These are phyloP conservation scores for Saccharomycopsis sp. DNA, from an alignment of 805 yeast genomes.

Conservation along the genomic window DNA sequence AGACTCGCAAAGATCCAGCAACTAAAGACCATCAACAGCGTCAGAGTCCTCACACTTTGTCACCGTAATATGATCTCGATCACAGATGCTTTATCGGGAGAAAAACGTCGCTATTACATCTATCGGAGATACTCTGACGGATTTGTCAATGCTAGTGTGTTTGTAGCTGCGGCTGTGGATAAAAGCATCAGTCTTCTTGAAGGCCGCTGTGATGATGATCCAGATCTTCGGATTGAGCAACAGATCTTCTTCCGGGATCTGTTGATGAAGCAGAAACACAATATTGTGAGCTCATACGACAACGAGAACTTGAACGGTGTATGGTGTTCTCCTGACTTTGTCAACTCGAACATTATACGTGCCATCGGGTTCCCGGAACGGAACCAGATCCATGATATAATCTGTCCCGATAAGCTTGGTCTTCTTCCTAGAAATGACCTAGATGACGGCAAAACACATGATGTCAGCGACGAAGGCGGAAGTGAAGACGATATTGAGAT, in stretches of 20 bases:
- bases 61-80: not conserved
- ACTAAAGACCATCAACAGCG: not conserved
- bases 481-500: not conserved
- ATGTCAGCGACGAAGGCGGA: not conserved
- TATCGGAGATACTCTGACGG: slow-evolving; percentile 3
- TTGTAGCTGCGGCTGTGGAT: slow-evolving; percentile 3
- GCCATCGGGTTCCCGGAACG: slow-evolving; percentile 1
- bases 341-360: not conserved
- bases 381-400: not conserved
- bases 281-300: not conserved
- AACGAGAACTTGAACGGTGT: not conserved
- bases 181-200: slow-evolving; percentile 1
- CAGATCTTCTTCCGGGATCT: slow-evolving; percentile 2
- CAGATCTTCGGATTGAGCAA: slow-evolving; percentile 5
- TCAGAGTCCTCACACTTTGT: not conserved
- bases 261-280: not conserved
- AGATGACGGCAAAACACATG: not conserved
- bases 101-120: not conserved
- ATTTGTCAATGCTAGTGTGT: not conserved
- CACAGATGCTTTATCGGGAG: not conserved
- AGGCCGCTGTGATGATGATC: slow-evolving; percentile 5
- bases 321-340: slow-evolving; percentile 6
- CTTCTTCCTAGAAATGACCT: not conserved
- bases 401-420: not conserved
- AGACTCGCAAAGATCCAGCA: not conserved